Evolutionary conservation across 352 stramenopile genomes (phyloP).

Genomic region (Phytopythium helicoides): DNA sequence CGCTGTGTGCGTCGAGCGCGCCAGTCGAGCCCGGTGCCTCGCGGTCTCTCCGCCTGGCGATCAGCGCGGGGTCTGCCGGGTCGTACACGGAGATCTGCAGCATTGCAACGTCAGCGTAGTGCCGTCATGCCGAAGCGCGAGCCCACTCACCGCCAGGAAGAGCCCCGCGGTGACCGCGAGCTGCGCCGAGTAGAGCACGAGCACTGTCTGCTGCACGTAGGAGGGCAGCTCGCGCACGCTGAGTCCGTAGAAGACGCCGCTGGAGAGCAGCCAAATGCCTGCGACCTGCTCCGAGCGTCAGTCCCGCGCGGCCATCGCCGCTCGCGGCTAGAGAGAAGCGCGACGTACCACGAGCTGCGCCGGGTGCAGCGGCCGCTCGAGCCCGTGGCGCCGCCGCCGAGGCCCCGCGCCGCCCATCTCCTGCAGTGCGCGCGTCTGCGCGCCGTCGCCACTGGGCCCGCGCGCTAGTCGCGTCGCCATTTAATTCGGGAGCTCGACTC

Average conservation of each 20-base stretch:
- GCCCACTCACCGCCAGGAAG: conserved; percentile 20
- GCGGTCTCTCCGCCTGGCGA: conserved; percentile 7
- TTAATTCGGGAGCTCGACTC: too few relatives aligned
- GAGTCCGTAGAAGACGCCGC: conserved; percentile 42
- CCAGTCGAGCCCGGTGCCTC: background rate
- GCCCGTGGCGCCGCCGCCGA: conserved; percentile 37
- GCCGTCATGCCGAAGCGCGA: too few relatives aligned
- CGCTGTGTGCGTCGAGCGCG: background rate
- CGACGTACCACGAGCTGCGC: conserved; percentile 33
- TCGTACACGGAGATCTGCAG: conserved; percentile 54
- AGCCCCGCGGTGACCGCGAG: conserved; percentile 29
- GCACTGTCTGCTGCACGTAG: conserved; percentile 27
- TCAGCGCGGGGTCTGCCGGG: conserved; percentile 30
- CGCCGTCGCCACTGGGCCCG: background rate
- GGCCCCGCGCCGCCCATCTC: background rate
- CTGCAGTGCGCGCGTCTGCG: background rate
- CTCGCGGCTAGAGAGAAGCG: background rate
- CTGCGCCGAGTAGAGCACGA: conserved; percentile 44
- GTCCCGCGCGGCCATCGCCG: background rate
- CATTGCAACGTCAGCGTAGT: background rate
- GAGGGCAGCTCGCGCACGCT: conserved; percentile 40
- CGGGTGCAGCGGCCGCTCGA: conserved; percentile 36
- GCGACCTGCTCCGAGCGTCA: conserved; percentile 26
- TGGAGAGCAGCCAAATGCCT: conserved; percentile 28
- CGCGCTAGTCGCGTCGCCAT: conserved; percentile 1